Percentiles rank a stretch among this genome's conserved stretches.
Evolutionary conservation across 139 green algal genomes (phyloP).

Genomic region (Tetraselmis striata): DNA sequence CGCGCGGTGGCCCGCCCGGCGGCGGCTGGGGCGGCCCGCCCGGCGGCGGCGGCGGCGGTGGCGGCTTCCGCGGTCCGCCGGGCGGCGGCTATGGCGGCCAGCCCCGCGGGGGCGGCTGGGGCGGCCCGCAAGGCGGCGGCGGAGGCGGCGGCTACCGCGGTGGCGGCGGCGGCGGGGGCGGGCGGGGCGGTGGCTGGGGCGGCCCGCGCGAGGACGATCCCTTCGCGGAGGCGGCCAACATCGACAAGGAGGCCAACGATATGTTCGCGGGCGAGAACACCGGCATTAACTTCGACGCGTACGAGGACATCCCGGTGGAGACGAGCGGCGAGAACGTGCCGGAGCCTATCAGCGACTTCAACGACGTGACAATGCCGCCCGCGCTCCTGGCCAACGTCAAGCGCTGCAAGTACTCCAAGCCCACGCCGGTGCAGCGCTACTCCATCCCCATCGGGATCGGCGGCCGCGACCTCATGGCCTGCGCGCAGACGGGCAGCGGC

Average conservation of each 20-base stretch:
- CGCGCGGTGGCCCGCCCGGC: too few relatives aligned
- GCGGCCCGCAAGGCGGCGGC: conserved; percentile 19
- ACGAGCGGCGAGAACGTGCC: conserved; percentile 79
- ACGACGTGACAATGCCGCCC: conserved; percentile 70
- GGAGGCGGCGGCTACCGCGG: conserved; percentile 22
- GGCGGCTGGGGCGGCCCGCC: not conserved
- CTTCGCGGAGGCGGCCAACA: conserved; percentile 9
- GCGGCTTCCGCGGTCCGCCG: conserved; percentile 6
- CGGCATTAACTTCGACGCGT: conserved; percentile 65
- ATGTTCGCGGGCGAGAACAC: conserved; percentile 86
- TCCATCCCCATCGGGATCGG: conserved; percentile 91
- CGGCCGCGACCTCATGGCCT: conserved; percentile 94
- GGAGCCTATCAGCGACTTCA: conserved; percentile 73
- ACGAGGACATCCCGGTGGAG: conserved; percentile 97
- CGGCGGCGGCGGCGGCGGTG: not conserved
- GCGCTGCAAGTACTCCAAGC: conserved; percentile 96
- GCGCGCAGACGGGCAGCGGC: conserved; percentile 91
- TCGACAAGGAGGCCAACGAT: conserved; percentile 27
- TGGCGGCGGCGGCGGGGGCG: conserved; percentile 25
- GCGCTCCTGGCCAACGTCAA: conserved; percentile 80
- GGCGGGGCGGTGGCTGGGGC: conserved; percentile 19
- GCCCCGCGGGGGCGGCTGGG: conserved; percentile 2
- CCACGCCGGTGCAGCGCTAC: conserved; percentile 95
- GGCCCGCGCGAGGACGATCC: conserved; percentile 18
- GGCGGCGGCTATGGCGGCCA: conserved; percentile 4